Base-by-base conservation (phyloP, 2,329 filamentous ascomycete genomes). In the Ambrosiella cleistominuta region DNA sequence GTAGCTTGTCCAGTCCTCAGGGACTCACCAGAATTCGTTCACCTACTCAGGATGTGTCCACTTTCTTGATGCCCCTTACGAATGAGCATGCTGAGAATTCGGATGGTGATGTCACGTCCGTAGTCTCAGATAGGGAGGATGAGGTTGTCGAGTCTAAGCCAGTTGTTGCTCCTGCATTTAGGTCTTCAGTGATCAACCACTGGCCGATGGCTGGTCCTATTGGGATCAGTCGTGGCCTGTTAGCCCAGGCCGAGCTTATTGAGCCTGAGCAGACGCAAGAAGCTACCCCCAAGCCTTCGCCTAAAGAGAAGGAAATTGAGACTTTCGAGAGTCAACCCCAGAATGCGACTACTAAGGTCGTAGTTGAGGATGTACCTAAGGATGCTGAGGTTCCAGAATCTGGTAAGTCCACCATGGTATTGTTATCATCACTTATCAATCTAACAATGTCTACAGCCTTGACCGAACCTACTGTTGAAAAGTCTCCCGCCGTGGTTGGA, bases 41-140 rank as follows among this genome's bases (percentile, higher is more conserved):
- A 13, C 44, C 44, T 50, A 36, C 4, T 2, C 27, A 27, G 7
- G 17, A 45, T 42, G 17, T 12, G 6, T 36, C 12, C 6, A 4
- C 36, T 27, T 19, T 37, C n/a, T 11, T 40, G 2, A 17, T 37
- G 27, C n/a, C 12, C 35, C 35, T 42, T 50, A n/a, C 15, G 3
- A 50, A 38, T 50, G 13, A 57, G 17, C 17, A 15, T 3, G 7
- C 44, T 36, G 57, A 38, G 8, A 47, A 53, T 49, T 47, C 50
- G 38, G 50, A 58, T 15, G 50, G 50, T 15, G 50, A 58, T 37
- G 57, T 54, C 13, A 39, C 38, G 1, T 54, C 57, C 35, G 57
- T 54, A 9, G 49, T 44, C 52, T 52, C 56, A 12, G 47, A 40
- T 9, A 17, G 39, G 17, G n/a, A 52, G 27, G 19, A 52, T 13